Evolutionary conservation across 2,329 filamentous ascomycete species (phyloP), one percentile per base, ranked within the genome.

Genomic region (Fusarium anguioides): DNA sequence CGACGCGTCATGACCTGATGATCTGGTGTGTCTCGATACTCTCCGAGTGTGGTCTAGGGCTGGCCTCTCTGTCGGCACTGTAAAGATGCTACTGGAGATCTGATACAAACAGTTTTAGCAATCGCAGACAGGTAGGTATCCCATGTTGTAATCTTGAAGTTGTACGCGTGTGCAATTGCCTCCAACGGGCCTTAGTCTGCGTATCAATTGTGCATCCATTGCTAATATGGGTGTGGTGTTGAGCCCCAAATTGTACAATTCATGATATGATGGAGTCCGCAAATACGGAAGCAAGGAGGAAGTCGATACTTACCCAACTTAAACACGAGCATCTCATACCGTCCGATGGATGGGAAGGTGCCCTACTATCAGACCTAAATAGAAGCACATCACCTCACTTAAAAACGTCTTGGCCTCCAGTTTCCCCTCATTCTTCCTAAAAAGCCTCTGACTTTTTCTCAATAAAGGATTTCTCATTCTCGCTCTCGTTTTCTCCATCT

Each of bases 1-100:
- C 59, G 71, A 73, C 71, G 71, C 71, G 71, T 73, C 71, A 73
- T 73, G 71, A 48, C 71, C 60, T 51, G 64, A 60, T 55, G 64
- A 52, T 64, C 40, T 27, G 51, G 39, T 68, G 61, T 66, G 52
- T 69, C 67, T 70, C 49, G 60, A 70, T 57, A 49, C 49, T 68
- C 55, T 20, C 68, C 51, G 23, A 55, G 31, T 51, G 44, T 44
- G 26, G 56, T 29, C 57, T 42, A 47, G 31, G 47, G 44, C 29
- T 41, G 31, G 42, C 46, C 40, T 61, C 47, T 46, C 50, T 37
- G 17, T 35, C 15, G 8, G 12, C 17, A 8, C 49, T 35, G 23
- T 14, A 36, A 21, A 62, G 27, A 44, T 40, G 51, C 24, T 56
- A 26, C 21, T 40, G 12, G 37, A 55, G 36, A 60, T 46, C 39